Percentiles rank a stretch among this genome's conserved stretches.
Conservation (phyloP, 106 monocot species). For the Dendrobium officinale region DNA sequence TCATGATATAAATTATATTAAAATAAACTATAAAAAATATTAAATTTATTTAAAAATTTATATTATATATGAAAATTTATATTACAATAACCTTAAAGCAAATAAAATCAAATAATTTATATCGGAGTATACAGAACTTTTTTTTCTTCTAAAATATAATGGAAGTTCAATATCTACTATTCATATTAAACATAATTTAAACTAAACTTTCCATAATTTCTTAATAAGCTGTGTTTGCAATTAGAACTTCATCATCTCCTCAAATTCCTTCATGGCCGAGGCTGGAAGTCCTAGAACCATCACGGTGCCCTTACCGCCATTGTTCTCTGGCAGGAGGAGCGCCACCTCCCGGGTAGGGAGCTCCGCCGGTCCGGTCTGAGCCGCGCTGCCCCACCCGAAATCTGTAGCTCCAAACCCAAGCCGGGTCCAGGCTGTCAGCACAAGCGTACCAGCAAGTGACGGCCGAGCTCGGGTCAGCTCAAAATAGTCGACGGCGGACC, state of each 20-base stretch:
- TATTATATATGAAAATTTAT: too few relatives aligned
- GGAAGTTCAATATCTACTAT: too few relatives aligned
- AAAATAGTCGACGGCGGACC: conserved; percentile 41
- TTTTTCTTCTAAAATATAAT: too few relatives aligned
- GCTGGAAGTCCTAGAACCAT: conserved; percentile 17
- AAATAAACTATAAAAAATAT: too few relatives aligned
- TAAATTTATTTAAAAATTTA: too few relatives aligned
- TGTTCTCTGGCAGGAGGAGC: conserved; percentile 3
- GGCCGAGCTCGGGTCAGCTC: conserved; percentile 34
- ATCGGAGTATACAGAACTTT: too few relatives aligned
- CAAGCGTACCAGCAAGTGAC: conserved; percentile 20
- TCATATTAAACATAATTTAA: too few relatives aligned
- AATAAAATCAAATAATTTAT: too few relatives aligned
- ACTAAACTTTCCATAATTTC: too few relatives aligned
- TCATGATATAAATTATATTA: too few relatives aligned
- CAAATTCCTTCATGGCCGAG: conserved; percentile 8
- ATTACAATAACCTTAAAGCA: too few relatives aligned
- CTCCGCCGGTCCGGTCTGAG: conserved; percentile 9
- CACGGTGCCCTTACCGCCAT: conserved; percentile 3
- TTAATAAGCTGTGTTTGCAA: too few relatives aligned
- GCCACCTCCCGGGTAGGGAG: conserved; percentile 16
- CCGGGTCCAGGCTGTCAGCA: conserved; percentile 18
- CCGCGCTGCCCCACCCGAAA: conserved; percentile 24
- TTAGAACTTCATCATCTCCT: conserved; percentile 14
- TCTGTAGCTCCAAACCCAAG: conserved; percentile 6